Evolutionary conservation across 306 rosid genomes (phyloP).

Genomic region (Astragalus glycyphyllos): DNA sequence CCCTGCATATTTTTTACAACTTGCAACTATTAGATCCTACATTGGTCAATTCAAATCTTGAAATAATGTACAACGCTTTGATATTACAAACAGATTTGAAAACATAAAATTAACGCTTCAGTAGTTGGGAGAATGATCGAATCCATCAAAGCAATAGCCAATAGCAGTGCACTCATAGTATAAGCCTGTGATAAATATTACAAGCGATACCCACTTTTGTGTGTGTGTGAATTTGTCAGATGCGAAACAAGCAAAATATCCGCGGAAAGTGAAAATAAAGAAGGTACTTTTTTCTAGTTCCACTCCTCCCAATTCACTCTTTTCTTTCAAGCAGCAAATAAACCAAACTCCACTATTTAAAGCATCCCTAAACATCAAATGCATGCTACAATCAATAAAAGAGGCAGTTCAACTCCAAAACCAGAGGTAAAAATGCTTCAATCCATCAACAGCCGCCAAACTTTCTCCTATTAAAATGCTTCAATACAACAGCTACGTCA

Average conservation of each 20-base stretch:
- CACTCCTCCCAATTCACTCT: neutral
- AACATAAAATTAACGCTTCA: neutral
- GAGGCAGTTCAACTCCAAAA: neutral
- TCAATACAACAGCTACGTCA: constrained; percentile 18
- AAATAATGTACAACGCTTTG: constrained; percentile 6
- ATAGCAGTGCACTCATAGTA: constrained; percentile 9
- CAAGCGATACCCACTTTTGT: neutral
- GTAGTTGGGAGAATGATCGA: constrained; percentile 10
- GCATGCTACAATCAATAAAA: neutral
- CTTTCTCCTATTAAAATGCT: constrained; percentile 1
- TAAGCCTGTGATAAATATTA: neutral
- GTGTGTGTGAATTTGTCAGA: constrained; percentile 6
- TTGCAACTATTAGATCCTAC: constrained; percentile 37
- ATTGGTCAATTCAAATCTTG: neutral
- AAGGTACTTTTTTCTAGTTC: neutral
- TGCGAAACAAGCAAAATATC: constrained; percentile 14
- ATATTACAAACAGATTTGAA: constrained; percentile 25
- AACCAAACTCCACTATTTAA: constrained; percentile 17
- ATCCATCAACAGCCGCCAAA: neutral
- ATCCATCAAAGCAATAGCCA: constrained; percentile 7
- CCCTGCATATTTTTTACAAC: constrained; percentile 43
- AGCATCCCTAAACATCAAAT: neutral
- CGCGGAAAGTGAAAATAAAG: neutral
- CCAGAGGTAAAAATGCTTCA: constrained; percentile 21
- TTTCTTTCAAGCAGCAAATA: constrained; percentile 13